Conservation (phyloP, 352 stramenopile genomes). For the Aphanomyces euteiches region DNA sequence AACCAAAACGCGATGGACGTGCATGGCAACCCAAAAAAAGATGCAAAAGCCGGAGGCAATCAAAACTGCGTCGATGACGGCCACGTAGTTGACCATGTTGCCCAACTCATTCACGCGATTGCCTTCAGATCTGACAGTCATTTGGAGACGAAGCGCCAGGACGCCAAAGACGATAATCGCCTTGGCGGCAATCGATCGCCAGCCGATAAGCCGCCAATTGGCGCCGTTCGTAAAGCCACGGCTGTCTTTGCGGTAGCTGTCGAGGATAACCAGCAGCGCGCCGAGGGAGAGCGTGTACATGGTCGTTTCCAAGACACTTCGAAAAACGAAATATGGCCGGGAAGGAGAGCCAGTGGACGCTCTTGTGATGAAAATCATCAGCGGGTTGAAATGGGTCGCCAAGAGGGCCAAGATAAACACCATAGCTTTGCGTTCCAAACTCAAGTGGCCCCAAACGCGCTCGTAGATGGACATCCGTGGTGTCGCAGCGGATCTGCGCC, state of each 20-base stretch:
- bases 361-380: constrained; percentile 1
- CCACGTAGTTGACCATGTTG: background rate
- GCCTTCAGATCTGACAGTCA: background rate
- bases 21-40: constrained; percentile 1
- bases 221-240: constrained; percentile 16
- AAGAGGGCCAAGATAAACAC: constrained; percentile 3
- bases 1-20: background rate
- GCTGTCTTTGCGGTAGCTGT: constrained; percentile 7
- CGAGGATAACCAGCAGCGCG: constrained; percentile 2
- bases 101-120: background rate
- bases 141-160: background rate
- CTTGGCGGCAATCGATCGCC: constrained; percentile 9
- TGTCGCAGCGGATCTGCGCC: background rate
- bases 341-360: background rate
- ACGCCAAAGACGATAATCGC: background rate
- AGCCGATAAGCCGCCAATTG: background rate
- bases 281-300: constrained; percentile 6
- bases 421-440: constrained; percentile 15
- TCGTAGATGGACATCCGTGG: background rate
- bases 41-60: constrained; percentile 2
- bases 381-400: constrained; percentile 3
- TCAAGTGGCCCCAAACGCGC: constrained; percentile 15
- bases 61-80: background rate
- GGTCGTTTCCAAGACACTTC: constrained; percentile 11
- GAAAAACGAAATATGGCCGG: constrained; percentile 7